Evolutionary conservation across 345 rosid species (phyloP), one percentile per base, ranked within the genome.

Genomic region (Eucalyptus dawsonii): DNA sequence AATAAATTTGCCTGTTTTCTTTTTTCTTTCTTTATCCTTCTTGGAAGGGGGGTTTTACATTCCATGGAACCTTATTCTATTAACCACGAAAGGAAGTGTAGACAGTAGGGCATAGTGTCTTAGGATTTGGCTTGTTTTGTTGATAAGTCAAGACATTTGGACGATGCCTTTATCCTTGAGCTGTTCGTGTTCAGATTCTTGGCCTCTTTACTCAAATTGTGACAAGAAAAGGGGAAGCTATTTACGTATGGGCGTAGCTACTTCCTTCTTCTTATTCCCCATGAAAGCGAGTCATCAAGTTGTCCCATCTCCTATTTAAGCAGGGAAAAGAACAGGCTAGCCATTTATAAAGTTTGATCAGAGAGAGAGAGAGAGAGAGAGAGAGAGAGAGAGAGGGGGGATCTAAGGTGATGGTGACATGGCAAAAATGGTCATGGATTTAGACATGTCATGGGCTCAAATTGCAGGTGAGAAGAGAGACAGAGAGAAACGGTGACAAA

Each of bases 371-470:
- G 88, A 62, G 88, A 65, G 65, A 40, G 88, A 62, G 88, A 65
- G 65, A 40, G 12, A 60, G 89, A 88, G 88, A n/a, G 87, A 62
- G 87, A 51, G 34, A 3, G 34, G 34, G 34, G 34, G 65, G 88
- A 88, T 69, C 88, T 90, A 86, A 81, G 87, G 91, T 90, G 89
- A 90, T 53, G 67, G 91, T 86, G 91, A 90, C 88, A 65, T 90
- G 88, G 87, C 89, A 40, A 76, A 81, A 88, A 56, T 88, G 91
- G 88, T 29, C 89, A 49, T 81, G 80, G 91, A 90, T 88, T 87
- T 90, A 27, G 91, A 90, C 91, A 56, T 88, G 89, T 86, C 90
- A 47, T 83, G 49, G 47, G 51, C 44, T 58, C 40, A 42, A 80
- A 62, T n/a, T 29, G 86, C 88, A 29, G 86, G 47, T 37, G 31